phyloP scores from a whole-genome alignment of 345 rosid genomes.

The Salix brachista region DNA sequence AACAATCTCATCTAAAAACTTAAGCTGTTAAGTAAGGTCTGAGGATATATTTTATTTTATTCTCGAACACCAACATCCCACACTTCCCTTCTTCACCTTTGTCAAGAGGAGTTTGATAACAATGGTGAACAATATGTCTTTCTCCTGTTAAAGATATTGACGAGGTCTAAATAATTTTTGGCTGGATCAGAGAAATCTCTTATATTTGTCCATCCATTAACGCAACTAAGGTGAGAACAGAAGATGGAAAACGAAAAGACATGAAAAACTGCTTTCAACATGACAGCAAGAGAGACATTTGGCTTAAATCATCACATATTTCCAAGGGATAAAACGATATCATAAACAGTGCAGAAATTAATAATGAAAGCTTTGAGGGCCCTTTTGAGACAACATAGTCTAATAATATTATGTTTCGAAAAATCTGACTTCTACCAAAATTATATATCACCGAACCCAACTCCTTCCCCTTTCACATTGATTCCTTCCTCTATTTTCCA shows the following conservation, averaged over 20 bases:
- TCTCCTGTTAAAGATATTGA: conserved; percentile 5
- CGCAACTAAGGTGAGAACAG: conserved; percentile 8
- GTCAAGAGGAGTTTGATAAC: not conserved
- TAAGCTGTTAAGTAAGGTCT: no score
- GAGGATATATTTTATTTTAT: no score
- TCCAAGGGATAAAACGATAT: conserved; percentile 31
- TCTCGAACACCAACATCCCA: not conserved
- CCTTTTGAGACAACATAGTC: conserved; percentile 15
- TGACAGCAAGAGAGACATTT: conserved; percentile 26
- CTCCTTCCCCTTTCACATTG: not conserved
- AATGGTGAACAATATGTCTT: not conserved
- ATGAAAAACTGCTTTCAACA: conserved; percentile 4
- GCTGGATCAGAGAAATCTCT: conserved; percentile 1
- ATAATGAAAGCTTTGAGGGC: conserved; percentile 1
- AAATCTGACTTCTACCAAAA: conserved; percentile 1
- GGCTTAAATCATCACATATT: conserved; percentile 22
- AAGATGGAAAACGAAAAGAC: conserved; percentile 11
- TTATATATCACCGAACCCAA: not conserved
- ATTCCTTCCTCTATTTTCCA: not conserved
- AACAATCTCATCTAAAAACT: no score
- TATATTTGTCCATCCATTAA: conserved; percentile 22
- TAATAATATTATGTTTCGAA: conserved; percentile 18
- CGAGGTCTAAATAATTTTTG: conserved; percentile 1
- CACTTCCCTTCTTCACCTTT: not conserved
- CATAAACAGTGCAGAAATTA: conserved; percentile 7